A percentile compares a stretch with the other conserved stretches of the same genome.
These are phyloP conservation scores for Sporothrix luriei DNA, from an alignment of 2,329 filamentous ascomycete genomes.

Conservation along the genomic window DNA sequence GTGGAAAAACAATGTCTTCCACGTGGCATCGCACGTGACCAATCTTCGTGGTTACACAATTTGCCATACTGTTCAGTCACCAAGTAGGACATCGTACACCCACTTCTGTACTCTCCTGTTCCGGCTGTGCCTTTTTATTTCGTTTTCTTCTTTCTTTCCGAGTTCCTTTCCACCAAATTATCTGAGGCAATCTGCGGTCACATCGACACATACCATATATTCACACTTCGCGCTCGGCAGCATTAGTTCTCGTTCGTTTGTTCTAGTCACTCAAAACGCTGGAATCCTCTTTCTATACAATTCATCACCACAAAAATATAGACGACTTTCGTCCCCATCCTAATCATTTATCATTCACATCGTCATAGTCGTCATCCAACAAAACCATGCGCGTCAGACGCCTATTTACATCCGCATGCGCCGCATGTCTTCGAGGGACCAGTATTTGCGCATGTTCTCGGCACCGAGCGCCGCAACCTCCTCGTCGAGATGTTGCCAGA, in stretches of 20 bases:
- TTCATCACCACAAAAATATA: neutral
- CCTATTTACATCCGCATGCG: conserved; percentile 55
- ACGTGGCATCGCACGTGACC: conserved; percentile 26
- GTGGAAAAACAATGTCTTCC: neutral
- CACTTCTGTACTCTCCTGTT: no score
- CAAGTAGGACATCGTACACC: no score
- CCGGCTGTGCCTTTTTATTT: no score
- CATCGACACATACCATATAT: no score
- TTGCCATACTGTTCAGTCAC: no score
- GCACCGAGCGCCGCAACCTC: conserved; percentile 78
- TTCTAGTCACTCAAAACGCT: neutral
- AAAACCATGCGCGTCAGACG: neutral
- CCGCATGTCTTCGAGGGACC: conserved; percentile 72
- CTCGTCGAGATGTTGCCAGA: conserved; percentile 82
- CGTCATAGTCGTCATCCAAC: neutral
- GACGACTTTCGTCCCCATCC: neutral
- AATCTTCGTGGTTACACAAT: neutral
- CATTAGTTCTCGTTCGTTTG: neutral
- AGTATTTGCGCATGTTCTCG: conserved; percentile 86
- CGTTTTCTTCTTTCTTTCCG: no score
- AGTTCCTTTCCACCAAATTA: no score
- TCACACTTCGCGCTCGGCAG: no score
- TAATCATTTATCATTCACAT: neutral
- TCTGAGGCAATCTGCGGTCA: no score
- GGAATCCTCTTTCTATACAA: neutral